Percentiles rank a stretch among this genome's conserved stretches.
These are phyloP conservation scores for Alternaria sp. DNA, from an alignment of 2,329 filamentous ascomycete species.

Conservation along the genomic window DNA sequence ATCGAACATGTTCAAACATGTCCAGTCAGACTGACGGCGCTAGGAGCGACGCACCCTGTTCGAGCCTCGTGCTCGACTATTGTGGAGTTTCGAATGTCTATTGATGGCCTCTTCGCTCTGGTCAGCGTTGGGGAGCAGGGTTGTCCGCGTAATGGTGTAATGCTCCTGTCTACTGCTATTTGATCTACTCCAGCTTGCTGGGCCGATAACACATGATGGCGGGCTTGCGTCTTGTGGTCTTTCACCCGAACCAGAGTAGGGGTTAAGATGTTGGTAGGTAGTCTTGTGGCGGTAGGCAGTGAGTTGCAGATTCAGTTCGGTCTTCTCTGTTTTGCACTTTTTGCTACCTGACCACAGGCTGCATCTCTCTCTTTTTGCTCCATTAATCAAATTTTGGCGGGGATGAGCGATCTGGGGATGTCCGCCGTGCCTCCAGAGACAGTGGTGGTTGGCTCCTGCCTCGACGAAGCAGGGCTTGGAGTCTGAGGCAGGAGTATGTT, in stretches of 20 bases:
- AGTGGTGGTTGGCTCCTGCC: background rate
- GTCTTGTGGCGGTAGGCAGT: background rate
- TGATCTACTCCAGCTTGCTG: background rate
- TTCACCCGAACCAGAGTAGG: background rate
- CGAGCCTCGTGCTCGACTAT: background rate
- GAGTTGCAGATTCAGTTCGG: background rate
- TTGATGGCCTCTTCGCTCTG: background rate
- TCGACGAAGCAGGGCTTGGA: background rate
- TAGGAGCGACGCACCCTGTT: background rate
- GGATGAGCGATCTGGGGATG: fast-evolving
- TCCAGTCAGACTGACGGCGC: background rate
- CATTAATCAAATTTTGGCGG: fast-evolving
- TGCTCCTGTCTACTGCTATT: background rate
- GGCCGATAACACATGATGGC: background rate
- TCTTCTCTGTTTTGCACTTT: background rate
- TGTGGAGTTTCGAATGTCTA: background rate
- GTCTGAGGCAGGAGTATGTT: background rate
- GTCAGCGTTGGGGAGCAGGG: background rate
- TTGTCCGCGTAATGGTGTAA: background rate
- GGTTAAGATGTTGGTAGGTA: background rate
- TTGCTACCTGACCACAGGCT: background rate
- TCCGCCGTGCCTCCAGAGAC: background rate
- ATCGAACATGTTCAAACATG: background rate
- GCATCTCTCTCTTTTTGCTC: background rate
- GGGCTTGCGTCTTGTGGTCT: background rate